Evolutionary conservation across 768 basidiomycete genomes (phyloP).

Genomic region (Naganishia randhawae): DNA sequence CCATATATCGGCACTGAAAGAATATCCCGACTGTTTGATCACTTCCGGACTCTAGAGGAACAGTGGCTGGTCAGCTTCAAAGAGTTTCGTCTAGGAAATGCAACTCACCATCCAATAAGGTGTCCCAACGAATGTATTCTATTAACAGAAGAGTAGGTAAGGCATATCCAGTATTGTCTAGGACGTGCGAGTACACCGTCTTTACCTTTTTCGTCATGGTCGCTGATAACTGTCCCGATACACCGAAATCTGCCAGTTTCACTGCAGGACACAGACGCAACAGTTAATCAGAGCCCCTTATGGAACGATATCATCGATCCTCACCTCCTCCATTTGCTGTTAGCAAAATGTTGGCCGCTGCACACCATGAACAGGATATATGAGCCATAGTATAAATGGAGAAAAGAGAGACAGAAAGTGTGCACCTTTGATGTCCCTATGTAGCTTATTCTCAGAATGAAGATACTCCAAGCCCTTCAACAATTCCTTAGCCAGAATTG

Average conservation of each 20-base stretch:
- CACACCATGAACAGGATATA: not conserved
- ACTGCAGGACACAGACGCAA: constrained; percentile 53
- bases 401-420: not conserved
- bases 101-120: constrained; percentile 85
- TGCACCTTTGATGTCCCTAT: constrained; percentile 97
- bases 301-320: not conserved
- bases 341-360: constrained; percentile 90
- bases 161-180: no score
- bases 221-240: constrained; percentile 81
- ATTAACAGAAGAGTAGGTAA: constrained; percentile 77
- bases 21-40: constrained; percentile 98
- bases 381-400: not conserved
- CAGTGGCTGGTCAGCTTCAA: not conserved
- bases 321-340: constrained; percentile 74
- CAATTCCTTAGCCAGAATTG: constrained; percentile 89
- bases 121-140: constrained; percentile 96
- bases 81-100: not conserved
- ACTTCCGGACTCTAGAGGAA: constrained; percentile 72
- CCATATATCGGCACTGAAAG: constrained; percentile 99
- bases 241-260: constrained; percentile 97
- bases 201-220: constrained; percentile 52
- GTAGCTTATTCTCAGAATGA: constrained; percentile 91
- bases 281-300: not conserved
- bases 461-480: constrained; percentile 90
- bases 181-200: no score